phyloP scores from a whole-genome alignment of 2,329 filamentous ascomycete species.

The Colletotrichum lindemuthianum region DNA sequence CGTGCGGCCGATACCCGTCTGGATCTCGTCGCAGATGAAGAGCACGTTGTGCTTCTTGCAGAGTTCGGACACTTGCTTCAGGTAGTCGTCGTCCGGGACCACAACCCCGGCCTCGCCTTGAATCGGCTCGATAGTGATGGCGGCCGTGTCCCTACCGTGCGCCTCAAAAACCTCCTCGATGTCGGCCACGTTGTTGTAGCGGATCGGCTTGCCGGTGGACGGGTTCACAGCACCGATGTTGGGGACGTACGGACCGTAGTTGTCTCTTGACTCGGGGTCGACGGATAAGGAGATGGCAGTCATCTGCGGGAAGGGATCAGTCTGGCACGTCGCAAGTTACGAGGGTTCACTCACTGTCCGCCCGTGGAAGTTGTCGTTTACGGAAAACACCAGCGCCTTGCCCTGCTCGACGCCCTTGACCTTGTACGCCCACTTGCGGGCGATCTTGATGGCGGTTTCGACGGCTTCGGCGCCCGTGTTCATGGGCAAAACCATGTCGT shows the following conservation, averaged over 20 bases:
- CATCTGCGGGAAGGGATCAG: constrained; percentile 58
- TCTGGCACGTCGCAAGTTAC: background rate
- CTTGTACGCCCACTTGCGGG: constrained; percentile 98
- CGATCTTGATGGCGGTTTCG: constrained; percentile 95
- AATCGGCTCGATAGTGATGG: constrained; percentile 95
- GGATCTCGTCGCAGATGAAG: constrained; percentile 97
- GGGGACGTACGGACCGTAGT: constrained; percentile 96
- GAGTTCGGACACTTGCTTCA: constrained; percentile 80
- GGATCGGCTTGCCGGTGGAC: constrained; percentile 77
- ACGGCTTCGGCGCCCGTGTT: constrained; percentile 97
- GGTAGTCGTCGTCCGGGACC: constrained; percentile 90
- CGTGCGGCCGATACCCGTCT: constrained; percentile 95
- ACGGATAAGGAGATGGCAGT: constrained; percentile 94
- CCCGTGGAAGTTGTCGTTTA: constrained; percentile 94
- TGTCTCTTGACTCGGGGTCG: constrained; percentile 93
- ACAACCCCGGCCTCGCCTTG: constrained; percentile 98
- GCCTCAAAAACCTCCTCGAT: constrained; percentile 81
- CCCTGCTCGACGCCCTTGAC: constrained; percentile 88
- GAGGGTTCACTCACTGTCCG: constrained; percentile 74
- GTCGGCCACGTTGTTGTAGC: constrained; percentile 86
- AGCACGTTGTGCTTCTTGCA: constrained; percentile 97
- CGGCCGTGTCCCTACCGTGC: constrained; percentile 86
- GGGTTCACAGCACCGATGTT: constrained; percentile 83
- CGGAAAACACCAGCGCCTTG: constrained; percentile 86
- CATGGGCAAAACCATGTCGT: constrained; percentile 98